Evolutionary conservation across 2,329 filamentous ascomycete genomes (phyloP).

Genomic region (Sclerotiophoma versabilis): DNA sequence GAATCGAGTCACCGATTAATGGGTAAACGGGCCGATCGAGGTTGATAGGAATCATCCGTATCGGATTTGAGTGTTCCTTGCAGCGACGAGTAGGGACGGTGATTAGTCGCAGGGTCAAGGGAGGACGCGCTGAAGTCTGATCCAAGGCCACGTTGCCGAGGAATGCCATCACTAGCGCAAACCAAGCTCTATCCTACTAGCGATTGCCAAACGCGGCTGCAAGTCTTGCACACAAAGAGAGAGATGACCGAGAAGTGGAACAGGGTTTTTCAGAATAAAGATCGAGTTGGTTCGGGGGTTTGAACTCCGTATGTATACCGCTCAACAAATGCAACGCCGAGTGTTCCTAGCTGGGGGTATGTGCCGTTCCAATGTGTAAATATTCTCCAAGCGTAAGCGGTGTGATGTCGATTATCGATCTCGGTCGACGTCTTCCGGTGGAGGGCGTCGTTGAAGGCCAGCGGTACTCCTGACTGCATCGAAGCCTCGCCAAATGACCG

Average conservation of each 20-base stretch:
- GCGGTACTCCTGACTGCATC: slow-evolving; percentile 41
- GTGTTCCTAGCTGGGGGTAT: slow-evolving; percentile 10
- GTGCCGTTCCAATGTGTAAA: slow-evolving; percentile 13
- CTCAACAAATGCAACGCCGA: slow-evolving; percentile 15
- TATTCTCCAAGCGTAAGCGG: slow-evolving; percentile 3
- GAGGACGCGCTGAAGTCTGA: background rate
- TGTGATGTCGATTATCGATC: slow-evolving; percentile 34
- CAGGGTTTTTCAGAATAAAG: background rate
- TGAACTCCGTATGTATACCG: slow-evolving; percentile 11
- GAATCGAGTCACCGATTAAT: background rate
- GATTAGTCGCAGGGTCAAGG: slow-evolving; percentile 4
- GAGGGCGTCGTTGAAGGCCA: slow-evolving; percentile 38
- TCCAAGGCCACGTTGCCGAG: slow-evolving; percentile 6
- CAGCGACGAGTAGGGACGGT: background rate
- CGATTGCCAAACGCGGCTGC: slow-evolving; percentile 3
- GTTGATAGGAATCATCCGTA: background rate
- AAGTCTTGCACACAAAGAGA: slow-evolving; percentile 12
- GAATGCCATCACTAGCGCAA: slow-evolving; percentile 13
- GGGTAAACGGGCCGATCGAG: slow-evolving; percentile 1
- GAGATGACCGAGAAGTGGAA: background rate
- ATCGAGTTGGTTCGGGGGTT: slow-evolving; percentile 1
- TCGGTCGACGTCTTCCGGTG: slow-evolving; percentile 43
- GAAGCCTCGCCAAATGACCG: slow-evolving; percentile 47
- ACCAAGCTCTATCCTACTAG: background rate
- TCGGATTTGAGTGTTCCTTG: background rate